These are phyloP conservation scores for Xylariomycetidae sp. DNA, from an alignment of 2,329 filamentous ascomycete genomes.

Conservation along the genomic window DNA sequence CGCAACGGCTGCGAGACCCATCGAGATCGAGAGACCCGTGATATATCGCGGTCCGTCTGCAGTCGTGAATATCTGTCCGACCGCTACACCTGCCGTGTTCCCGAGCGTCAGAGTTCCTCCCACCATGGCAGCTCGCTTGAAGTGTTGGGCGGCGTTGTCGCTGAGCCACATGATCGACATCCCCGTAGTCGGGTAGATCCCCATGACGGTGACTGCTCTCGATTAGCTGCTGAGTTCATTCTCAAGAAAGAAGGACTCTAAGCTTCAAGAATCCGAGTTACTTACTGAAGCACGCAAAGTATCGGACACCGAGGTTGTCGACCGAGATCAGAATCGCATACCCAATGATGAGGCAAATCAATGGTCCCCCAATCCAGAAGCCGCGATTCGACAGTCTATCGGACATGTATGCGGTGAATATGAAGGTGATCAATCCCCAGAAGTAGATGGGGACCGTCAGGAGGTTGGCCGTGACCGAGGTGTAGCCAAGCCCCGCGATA, in stretches of 20 bases:
- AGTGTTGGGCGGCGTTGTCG: slow-evolving; percentile 42
- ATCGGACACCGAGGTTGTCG: slow-evolving; percentile 23
- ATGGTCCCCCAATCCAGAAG: slow-evolving; percentile 17
- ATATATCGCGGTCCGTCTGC: slow-evolving; percentile 25
- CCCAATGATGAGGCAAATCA: slow-evolving; percentile 23
- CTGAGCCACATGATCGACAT: slow-evolving; percentile 42
- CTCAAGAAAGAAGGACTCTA: too few species aligned
- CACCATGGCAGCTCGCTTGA: slow-evolving; percentile 41
- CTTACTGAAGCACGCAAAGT: slow-evolving; percentile 20
- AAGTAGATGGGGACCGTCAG: slow-evolving; percentile 31
- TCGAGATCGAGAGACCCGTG: slow-evolving; percentile 23
- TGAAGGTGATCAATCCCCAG: slow-evolving; percentile 19
- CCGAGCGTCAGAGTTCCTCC: slow-evolving; percentile 42
- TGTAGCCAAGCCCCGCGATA: slow-evolving; percentile 29
- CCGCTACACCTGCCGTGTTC: slow-evolving; percentile 43
- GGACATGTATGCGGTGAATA: slow-evolving; percentile 20
- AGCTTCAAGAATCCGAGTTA: too few species aligned
- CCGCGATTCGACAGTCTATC: slow-evolving; percentile 20
- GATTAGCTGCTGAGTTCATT: neutral
- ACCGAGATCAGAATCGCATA: slow-evolving; percentile 25
- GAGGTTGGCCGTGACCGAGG: slow-evolving; percentile 28
- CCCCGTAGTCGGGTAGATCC: slow-evolving; percentile 24
- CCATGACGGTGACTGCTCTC: slow-evolving; percentile 15
- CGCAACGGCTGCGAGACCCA: slow-evolving; percentile 22
- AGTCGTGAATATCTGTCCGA: slow-evolving; percentile 39